Conservation (phyloP, 2,329 filamentous ascomycete species). For the Alternaria dauci region DNA sequence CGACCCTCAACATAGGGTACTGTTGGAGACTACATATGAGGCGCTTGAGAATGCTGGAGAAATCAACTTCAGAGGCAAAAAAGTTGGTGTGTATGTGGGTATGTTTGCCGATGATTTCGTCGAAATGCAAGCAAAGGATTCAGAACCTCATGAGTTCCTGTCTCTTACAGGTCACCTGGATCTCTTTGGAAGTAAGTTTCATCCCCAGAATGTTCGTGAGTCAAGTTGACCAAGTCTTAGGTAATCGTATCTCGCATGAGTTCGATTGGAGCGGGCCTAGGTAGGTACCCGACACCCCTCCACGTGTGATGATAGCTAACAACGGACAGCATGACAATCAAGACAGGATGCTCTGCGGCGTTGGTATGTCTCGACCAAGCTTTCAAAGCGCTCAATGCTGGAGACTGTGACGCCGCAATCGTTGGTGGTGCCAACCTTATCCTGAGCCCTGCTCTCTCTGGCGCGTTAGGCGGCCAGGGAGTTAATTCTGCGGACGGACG, state of each 20-base stretch:
- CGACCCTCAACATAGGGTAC: slow-evolving; percentile 39
- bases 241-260: slow-evolving; percentile 33
- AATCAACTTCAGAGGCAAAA: slow-evolving; percentile 25
- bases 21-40: slow-evolving; percentile 42
- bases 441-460: slow-evolving; percentile 8
- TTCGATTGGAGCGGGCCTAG: slow-evolving; percentile 19
- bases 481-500: background rate
- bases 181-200: too few species aligned
- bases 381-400: slow-evolving; percentile 8
- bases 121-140: too few species aligned
- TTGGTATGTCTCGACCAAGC: background rate
- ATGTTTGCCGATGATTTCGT: slow-evolving; percentile 34
- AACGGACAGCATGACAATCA: background rate
- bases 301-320: too few species aligned
- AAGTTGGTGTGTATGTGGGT: slow-evolving; percentile 30
- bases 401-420: slow-evolving; percentile 22
- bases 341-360: background rate
- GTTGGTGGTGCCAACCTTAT: slow-evolving; percentile 30
- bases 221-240: too few species aligned
- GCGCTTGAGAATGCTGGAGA: slow-evolving; percentile 48
- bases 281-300: too few species aligned
- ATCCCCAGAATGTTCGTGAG: too few species aligned
- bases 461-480: slow-evolving; percentile 24
- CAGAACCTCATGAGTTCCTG: too few species aligned
- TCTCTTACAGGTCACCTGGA: too few species aligned